Evolutionary conservation across 495 filamentous ascomycete genomes (phyloP).

Genomic region (Chaetomidium leptoderma): DNA sequence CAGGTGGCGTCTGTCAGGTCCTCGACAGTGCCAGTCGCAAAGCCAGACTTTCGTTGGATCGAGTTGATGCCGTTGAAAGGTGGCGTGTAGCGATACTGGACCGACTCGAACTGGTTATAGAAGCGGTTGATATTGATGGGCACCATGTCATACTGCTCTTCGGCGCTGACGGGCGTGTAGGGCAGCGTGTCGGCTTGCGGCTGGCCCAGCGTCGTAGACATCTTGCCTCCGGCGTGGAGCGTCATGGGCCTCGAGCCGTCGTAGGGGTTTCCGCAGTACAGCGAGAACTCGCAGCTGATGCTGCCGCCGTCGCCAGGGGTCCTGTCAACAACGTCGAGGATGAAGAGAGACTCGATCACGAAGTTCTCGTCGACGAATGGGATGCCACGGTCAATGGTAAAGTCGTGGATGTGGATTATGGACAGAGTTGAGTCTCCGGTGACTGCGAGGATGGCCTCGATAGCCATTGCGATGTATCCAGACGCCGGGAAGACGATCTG

Average conservation of each 20-base stretch:
- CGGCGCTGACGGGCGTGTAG: not conserved
- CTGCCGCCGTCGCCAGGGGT: too few relatives aligned
- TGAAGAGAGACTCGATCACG: too few relatives aligned
- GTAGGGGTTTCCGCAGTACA: too few relatives aligned
- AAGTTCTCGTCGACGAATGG: not conserved
- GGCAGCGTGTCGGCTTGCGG: not conserved
- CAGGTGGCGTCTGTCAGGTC: not conserved
- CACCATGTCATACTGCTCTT: not conserved
- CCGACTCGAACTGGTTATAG: not conserved
- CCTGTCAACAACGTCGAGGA: too few relatives aligned
- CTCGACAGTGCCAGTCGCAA: not conserved
- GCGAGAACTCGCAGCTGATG: too few relatives aligned
- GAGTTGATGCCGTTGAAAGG: not conserved
- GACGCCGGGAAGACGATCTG: conserved; percentile 52
- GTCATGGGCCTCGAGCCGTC: too few relatives aligned
- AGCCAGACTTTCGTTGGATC: not conserved
- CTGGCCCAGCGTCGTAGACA: too few relatives aligned
- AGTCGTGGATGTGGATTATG: not conserved
- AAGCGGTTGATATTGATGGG: not conserved
- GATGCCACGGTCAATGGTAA: not conserved
- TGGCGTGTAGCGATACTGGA: not conserved
- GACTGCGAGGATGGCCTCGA: conserved; percentile 38
- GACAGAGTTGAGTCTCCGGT: not conserved
- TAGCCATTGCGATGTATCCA: conserved; percentile 44
- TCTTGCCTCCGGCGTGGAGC: too few relatives aligned